Conservation (phyloP, 768 basidiomycete genomes). For the Phallus indusiatus region DNA sequence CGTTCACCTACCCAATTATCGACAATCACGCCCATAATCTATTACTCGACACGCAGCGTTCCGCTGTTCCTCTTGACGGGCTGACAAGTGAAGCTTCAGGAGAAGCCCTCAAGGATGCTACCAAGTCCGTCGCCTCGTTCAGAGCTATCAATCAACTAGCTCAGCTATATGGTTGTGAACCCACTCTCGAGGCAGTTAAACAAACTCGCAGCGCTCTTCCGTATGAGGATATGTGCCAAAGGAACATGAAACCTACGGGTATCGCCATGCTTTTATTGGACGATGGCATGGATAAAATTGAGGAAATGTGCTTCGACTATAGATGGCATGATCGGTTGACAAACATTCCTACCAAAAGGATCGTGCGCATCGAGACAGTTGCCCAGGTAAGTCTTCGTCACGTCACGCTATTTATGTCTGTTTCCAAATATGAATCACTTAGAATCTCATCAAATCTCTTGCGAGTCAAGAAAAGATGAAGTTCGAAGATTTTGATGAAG, state of each 20-base stretch:
- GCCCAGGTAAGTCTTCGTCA: conserved; percentile 46
- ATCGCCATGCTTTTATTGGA: conserved; percentile 67
- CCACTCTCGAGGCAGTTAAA: conserved; percentile 56
- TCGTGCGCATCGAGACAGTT: conserved; percentile 58
- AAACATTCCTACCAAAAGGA: conserved; percentile 40
- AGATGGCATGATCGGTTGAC: conserved; percentile 59
- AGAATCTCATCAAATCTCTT: conserved; percentile 8
- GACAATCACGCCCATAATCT: conserved; percentile 79
- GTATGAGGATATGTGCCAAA: conserved; percentile 49
- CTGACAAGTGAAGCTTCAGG: conserved; percentile 57
- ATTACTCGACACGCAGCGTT: conserved; percentile 36
- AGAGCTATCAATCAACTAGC: conserved; percentile 50
- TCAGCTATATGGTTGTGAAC: conserved; percentile 35
- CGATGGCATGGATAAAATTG: conserved; percentile 50
- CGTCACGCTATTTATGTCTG: background rate
- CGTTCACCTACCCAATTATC: conserved; percentile 42
- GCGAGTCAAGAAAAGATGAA: background rate
- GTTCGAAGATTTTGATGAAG: background rate
- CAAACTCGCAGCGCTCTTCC: conserved; percentile 29
- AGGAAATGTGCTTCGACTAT: conserved; percentile 38
- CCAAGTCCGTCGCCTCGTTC: conserved; percentile 47
- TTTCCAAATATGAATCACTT: background rate
- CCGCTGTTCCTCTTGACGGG: conserved; percentile 47
- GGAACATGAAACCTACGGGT: conserved; percentile 43
- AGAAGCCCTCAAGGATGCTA: conserved; percentile 41